A percentile compares a stretch with the other conserved stretches of the same genome.
Conservation (phyloP, 257 asterid species). For the Solanum paucissectum region DNA sequence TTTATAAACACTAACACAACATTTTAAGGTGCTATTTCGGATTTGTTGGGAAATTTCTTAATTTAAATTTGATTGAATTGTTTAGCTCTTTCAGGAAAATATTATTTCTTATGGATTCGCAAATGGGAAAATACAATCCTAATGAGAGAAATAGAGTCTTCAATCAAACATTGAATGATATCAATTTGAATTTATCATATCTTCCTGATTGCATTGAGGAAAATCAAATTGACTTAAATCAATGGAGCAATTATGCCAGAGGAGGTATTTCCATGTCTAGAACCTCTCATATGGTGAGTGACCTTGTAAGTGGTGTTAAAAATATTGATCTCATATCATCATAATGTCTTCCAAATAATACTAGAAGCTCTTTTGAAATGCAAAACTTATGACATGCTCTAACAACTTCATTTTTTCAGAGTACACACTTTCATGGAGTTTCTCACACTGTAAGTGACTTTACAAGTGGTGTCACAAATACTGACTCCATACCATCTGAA, state of each 20-base stretch:
- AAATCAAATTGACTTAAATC: not conserved
- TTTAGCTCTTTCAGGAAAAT: not conserved
- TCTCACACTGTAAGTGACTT: not conserved
- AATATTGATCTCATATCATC: not conserved
- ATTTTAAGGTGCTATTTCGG: not conserved
- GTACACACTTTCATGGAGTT: not conserved
- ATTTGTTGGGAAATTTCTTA: not conserved
- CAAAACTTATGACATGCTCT: not conserved
- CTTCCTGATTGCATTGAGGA: not conserved
- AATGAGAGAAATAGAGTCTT: not conserved
- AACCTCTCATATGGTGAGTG: not conserved
- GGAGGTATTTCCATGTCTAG: not conserved
- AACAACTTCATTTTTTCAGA: not conserved
- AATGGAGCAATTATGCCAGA: not conserved
- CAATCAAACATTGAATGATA: not conserved
- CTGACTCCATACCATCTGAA: not conserved
- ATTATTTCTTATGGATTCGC: too few species aligned
- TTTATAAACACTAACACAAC: too few species aligned
- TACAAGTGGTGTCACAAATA: not conserved
- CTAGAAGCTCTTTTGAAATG: not conserved
- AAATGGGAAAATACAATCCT: too few species aligned
- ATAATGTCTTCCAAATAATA: too few species aligned
- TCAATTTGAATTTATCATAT: not conserved
- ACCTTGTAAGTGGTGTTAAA: not conserved
- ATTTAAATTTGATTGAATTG: not conserved